Evolutionary conservation across 768 basidiomycete species (phyloP), one percentile per base, ranked within the genome.

Genomic region (Lactifluus echinatus): DNA sequence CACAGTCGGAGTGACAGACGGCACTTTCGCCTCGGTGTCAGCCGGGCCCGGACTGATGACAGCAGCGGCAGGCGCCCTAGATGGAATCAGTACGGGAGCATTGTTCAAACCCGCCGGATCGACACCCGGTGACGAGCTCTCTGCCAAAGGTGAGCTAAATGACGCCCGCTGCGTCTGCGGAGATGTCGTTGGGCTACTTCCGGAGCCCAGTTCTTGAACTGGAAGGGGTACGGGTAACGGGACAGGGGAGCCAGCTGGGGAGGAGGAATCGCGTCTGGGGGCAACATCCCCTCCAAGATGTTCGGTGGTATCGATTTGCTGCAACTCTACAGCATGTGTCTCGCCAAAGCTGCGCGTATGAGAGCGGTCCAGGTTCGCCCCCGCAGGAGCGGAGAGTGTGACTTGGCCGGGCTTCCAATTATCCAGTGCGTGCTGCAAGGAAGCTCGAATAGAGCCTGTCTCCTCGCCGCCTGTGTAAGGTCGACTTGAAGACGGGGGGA

Each of bases 291-390:
- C 55, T 73, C 70, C 46, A 63, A 50, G 24, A 64, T 59, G 59
- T 55, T 66, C 61, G 0, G 68, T 66, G 12, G 75, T 66, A 48
- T 71, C 70, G 50, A 89, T 82, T 62, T 73, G 76, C 17, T 78
- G 77, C 34, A 93, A 75, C 70, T 92, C 90, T 34, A 72, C 75
- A 0, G 85, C 87, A 64, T 93, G 90, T 37, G 83, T 91, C 70
- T 85, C 87, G 19, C 90, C 90, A 66, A 93, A 93, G 69, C 86
- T 89, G 55, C 80, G 80, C 0, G 86, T 87, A 65, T 92, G 86
- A 3, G 84, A 84, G 58, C 84, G 75, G 57, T 77, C 75, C 39
- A 89, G 75, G 66, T 85, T 56, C n/a, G 77, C 70, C 5, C 74
- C 72, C 28, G 74, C 69, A 14, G 69, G 59, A 15, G 77, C 75